Percentiles rank a stretch among this genome's conserved stretches.
Conservation (phyloP, 1,284 basidiomycete genomes). For the Irpex sp. region DNA sequence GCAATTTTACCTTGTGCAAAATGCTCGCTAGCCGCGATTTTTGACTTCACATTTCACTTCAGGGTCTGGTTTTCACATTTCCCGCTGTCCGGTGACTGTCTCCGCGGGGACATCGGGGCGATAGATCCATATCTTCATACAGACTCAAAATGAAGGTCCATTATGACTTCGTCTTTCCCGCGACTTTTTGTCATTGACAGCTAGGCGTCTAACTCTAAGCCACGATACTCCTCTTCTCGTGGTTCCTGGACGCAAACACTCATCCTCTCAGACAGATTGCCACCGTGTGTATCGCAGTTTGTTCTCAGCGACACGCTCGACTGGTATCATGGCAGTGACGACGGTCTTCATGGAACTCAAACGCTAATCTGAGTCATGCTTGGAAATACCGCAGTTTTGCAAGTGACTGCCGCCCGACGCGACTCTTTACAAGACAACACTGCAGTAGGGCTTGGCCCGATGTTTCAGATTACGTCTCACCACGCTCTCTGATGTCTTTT, state of each 20-base stretch:
- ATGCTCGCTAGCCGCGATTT: too few relatives aligned
- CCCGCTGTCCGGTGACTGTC: not conserved
- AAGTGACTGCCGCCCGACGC: too few relatives aligned
- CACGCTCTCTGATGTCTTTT: too few relatives aligned
- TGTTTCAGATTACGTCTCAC: too few relatives aligned
- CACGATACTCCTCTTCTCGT: not conserved
- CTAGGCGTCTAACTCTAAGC: constrained; percentile 1
- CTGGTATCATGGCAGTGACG: not conserved
- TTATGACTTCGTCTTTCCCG: not conserved
- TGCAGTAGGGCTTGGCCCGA: too few relatives aligned
- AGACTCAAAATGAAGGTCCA: not conserved
- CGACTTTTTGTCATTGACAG: constrained; percentile 1
- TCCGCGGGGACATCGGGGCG: not conserved
- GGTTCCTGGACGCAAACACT: not conserved
- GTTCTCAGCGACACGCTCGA: not conserved
- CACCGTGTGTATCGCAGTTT: not conserved
- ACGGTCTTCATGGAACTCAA: not conserved
- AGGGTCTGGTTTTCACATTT: not conserved
- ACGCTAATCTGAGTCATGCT: not conserved
- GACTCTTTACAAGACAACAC: too few relatives aligned
- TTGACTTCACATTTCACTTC: not conserved
- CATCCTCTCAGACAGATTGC: not conserved
- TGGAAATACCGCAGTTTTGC: too few relatives aligned
- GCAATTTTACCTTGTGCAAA: too few relatives aligned
- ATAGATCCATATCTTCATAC: not conserved